Base-by-base conservation (phyloP, 441 rosid species). In the Flueggea neowawraea region DNA sequence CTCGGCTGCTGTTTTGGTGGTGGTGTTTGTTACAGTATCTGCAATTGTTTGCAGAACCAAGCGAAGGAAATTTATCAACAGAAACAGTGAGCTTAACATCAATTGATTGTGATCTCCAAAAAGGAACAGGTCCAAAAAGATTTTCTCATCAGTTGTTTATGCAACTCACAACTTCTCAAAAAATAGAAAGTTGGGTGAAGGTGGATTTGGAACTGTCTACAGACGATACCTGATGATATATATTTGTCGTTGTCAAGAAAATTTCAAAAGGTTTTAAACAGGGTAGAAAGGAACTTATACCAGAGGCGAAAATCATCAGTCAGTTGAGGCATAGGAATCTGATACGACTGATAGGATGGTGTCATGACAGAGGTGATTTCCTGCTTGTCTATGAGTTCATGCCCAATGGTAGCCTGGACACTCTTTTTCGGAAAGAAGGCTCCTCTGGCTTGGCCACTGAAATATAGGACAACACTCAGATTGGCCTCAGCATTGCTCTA, bases 261-360 rank as follows among this genome's bases (percentile, higher is more conserved):
- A 71, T 87, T 33, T 66, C 85, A 2, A 67, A 69, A 3, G 64
- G 78, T 1, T 82, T 86, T 3, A 75, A 52, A 33, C 89, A 80
- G 47, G 88, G 90, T 0, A 77, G 65, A 48, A 80, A 70, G 16
- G 83, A 84, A 68, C 82, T 75, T 57, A n/a, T 80, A 28, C 70
- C 87, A 0, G 88, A 84, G 59, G 83, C 83, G 22, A 87, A 78
- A 75, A 64, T 68, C 8, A 81, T 84, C 49, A 71, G 83, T 60
- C 74, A 69, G 6, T 57, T 87, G 52, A 79, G 94, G 47, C 85
- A 87, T 60, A 43, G 87, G 4, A 81, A 87, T 70, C 69, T 83
- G 3, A 87, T 84, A 48, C 87, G 80, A 28, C 82, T 85, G 17
- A 68, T 82, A 1, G 89, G 95, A 16, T 85, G 88, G 91, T 83